A percentile compares a stretch with the other conserved stretches of the same genome.
These are phyloP conservation scores for Volvox africanus DNA, from an alignment of 139 green algal genomes.

Conservation along the genomic window DNA sequence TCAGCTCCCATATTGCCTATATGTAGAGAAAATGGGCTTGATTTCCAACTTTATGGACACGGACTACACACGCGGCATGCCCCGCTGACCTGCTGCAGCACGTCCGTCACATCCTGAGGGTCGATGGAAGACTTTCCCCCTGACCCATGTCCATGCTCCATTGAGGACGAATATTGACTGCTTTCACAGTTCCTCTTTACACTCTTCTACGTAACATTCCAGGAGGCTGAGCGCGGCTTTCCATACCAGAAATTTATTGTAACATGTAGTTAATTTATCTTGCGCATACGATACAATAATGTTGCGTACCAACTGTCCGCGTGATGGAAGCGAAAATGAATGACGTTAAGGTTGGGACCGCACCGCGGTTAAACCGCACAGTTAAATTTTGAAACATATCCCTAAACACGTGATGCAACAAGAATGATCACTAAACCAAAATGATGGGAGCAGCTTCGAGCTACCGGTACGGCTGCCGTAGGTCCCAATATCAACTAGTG, in stretches of 20 bases:
- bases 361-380: too few species aligned
- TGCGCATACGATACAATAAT: too few species aligned
- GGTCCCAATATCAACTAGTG: background rate
- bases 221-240: background rate
- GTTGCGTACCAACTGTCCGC: too few species aligned
- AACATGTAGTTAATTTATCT: too few species aligned
- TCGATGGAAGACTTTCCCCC: background rate
- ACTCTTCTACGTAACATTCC: background rate
- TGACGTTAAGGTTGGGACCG: too few species aligned
- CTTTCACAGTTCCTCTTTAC: background rate
- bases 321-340: too few species aligned
- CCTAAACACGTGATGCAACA: too few species aligned
- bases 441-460: background rate
- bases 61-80: background rate
- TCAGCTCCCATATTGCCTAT: slow-evolving; percentile 61
- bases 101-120: slow-evolving; percentile 31
- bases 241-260: background rate
- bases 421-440: background rate
- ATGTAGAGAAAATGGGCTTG: background rate
- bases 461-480: background rate
- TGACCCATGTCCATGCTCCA: background rate
- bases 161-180: background rate
- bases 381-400: too few species aligned
- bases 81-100: slow-evolving; percentile 36
- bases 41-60: too few species aligned